Evolutionary conservation across 495 filamentous ascomycete species (phyloP), one percentile per base, ranked within the genome.

Genomic region (Durotheca rogersii): DNA sequence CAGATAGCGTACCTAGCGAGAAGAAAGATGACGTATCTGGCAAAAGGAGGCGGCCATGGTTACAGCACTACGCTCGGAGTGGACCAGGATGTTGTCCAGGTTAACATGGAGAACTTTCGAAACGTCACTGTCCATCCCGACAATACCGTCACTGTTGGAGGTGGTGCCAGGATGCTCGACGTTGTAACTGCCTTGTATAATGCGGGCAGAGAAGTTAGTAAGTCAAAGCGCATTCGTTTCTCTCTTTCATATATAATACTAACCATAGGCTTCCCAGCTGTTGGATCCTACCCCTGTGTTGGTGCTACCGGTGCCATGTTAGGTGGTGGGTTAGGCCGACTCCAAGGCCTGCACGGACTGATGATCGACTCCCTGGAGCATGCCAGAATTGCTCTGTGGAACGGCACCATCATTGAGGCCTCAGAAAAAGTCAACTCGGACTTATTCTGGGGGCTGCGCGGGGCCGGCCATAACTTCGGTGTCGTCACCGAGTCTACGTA

Each of bases 251-350:
- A n/a, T n/a, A n/a, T n/a, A n/a, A n/a, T n/a, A 27, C 23, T 27
- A 27, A 27, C 23, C 4, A 27, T 27, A 27, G 4, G n/a, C 9
- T 27, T 9, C 9, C 9, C 9, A 27, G 23, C 27, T 31, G 41
- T 44, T 12, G 41, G 41, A 6, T 44, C 72, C 16, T 79, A 72
- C 39, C 67, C 76, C 34, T 35, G 51, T 20, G 49, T 58, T 20
- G 83, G 83, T 10, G 69, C 79, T 20, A 80, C 74, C n/a, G 83
- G 83, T 6, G 83, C 85, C 53, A 66, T 72, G 38, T 74, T 77
- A 3, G 80, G 84, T 35, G 83, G 82, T 17, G 83, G 83, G 3
- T 72, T 72, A 18, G 83, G 82, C 0, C 69, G 73, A n/a, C 66
- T 65, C 2, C 76, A 78, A n/a, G 75, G 82, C 18, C 70, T 74